Percentiles rank a stretch among this genome's conserved stretches.
phyloP scores from a whole-genome alignment of 1,284 basidiomycete genomes.

The Cutaneotrichosporon mucoides region DNA sequence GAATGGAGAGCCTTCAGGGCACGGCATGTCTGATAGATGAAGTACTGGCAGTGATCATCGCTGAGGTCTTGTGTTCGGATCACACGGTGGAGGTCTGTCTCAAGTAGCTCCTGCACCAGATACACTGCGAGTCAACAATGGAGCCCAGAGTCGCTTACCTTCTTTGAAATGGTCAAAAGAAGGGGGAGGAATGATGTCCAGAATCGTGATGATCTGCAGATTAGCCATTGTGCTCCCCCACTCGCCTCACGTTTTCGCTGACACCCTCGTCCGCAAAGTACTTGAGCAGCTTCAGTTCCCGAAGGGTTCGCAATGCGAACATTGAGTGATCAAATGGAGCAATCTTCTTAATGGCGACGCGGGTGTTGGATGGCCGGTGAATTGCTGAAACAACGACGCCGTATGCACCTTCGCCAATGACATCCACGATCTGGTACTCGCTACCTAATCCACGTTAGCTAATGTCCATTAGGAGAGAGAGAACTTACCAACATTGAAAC shows the following conservation, averaged over 20 bases:
- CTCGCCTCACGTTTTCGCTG: constrained; percentile 71
- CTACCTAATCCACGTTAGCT: constrained; percentile 30
- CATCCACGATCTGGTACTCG: constrained; percentile 83
- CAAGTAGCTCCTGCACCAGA: constrained; percentile 74
- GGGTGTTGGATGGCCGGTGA: constrained; percentile 70
- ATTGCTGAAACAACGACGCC: constrained; percentile 76
- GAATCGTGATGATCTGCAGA: constrained; percentile 81
- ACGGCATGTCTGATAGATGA: constrained; percentile 61
- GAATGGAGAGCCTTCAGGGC: constrained; percentile 92
- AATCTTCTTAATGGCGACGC: constrained; percentile 88
- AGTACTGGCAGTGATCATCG: constrained; percentile 77
- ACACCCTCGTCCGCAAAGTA: constrained; percentile 86
- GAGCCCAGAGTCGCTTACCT: constrained; percentile 46
- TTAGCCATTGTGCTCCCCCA: background rate
- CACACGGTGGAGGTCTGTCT: constrained; percentile 69
- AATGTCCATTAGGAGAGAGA: background rate
- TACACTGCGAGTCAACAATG: constrained; percentile 32
- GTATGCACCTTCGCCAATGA: constrained; percentile 78
- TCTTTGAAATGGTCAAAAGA: constrained; percentile 90
- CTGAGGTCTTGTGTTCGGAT: constrained; percentile 75
- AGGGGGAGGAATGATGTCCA: constrained; percentile 88
- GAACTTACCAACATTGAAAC: constrained; percentile 82
- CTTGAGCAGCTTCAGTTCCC: constrained; percentile 83
- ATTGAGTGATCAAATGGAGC: constrained; percentile 88
- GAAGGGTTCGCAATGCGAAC: constrained; percentile 79